Conservation (phyloP, 1,284 basidiomycete species). For the Wallemia hederae region DNA sequence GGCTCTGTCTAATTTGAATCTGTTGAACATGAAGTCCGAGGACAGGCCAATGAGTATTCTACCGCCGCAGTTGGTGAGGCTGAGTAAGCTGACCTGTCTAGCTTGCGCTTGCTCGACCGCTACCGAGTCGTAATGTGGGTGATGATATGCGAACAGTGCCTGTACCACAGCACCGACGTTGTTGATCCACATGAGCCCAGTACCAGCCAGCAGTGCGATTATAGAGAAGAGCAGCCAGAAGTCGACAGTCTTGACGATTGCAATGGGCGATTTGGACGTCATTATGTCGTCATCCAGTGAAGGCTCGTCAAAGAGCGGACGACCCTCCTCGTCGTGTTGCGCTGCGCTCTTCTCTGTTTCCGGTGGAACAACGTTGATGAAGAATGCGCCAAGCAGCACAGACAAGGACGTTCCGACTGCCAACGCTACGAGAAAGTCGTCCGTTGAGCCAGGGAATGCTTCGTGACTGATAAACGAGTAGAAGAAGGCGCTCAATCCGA, state of each 20-base stretch:
- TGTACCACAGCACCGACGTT: neutral
- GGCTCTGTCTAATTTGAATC: neutral
- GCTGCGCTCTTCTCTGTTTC: neutral
- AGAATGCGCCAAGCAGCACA: neutral
- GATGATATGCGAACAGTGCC: neutral
- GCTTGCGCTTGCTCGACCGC: neutral
- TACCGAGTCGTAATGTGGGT: neutral
- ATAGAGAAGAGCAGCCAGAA: neutral
- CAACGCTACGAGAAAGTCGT: neutral
- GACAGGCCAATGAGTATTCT: neutral
- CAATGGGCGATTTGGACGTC: neutral
- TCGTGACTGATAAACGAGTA: conserved; percentile 1
- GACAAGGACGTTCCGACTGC: neutral
- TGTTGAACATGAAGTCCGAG: neutral
- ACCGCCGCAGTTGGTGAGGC: neutral
- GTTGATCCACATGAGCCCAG: neutral
- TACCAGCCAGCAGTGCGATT: neutral
- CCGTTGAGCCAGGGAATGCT: neutral
- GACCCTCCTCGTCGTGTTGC: neutral
- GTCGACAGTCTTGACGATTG: neutral
- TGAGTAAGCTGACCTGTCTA: neutral
- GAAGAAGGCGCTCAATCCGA: neutral
- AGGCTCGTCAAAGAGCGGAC: neutral
- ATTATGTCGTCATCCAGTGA: neutral
- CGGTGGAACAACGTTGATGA: neutral